Conservation (phyloP, 2,329 filamentous ascomycete species). For the Rhynchosporium graminicola region DNA sequence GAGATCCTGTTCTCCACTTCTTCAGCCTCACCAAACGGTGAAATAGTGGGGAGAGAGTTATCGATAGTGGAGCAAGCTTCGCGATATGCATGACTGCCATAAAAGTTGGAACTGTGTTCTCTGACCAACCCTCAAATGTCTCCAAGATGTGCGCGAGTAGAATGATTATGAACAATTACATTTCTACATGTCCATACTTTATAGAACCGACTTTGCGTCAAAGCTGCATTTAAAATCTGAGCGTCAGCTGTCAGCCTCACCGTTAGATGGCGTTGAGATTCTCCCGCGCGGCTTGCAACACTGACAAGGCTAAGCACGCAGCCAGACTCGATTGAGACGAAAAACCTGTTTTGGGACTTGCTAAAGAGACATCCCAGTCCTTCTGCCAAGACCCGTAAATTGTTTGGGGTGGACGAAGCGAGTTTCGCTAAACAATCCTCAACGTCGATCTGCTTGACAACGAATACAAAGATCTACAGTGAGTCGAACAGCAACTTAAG, state of each 20-base stretch:
- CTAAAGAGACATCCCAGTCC: too few species aligned
- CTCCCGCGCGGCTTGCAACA: not conserved
- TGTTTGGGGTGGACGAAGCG: too few species aligned
- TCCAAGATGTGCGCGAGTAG: not conserved
- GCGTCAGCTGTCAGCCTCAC: not conserved
- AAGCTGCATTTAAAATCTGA: not conserved
- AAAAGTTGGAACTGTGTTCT: not conserved
- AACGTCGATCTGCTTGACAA: too few species aligned
- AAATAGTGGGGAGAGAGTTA: not conserved
- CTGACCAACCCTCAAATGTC: not conserved
- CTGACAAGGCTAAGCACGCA: not conserved
- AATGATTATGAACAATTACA: not conserved
- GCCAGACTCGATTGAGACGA: too few species aligned
- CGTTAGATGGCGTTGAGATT: conserved; percentile 5
- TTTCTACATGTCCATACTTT: too few species aligned
- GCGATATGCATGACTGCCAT: not conserved
- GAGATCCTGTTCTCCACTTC: not conserved
- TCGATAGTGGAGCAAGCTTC: not conserved
- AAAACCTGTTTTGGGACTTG: too few species aligned
- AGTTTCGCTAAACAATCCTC: too few species aligned
- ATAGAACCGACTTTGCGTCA: too few species aligned
- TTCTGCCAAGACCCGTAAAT: too few species aligned
- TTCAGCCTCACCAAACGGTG: not conserved
- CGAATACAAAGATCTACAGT: too few species aligned
- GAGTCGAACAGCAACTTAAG: too few species aligned